Conservation (phyloP, 805 yeast species). For the Lachancea thermotolerans region DNA sequence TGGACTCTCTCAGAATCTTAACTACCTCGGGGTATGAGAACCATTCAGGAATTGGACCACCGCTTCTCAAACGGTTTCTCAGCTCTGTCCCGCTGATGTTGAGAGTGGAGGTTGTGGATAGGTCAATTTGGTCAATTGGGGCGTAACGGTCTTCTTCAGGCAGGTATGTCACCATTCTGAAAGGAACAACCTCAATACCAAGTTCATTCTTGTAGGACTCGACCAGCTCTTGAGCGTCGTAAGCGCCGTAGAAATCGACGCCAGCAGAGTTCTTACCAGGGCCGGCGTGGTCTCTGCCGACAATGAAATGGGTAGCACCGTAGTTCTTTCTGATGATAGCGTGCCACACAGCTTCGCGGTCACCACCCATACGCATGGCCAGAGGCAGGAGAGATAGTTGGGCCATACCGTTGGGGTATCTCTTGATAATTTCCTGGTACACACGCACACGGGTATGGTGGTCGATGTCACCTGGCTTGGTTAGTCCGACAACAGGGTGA, state of each 20-base stretch:
- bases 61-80: constrained; percentile 78
- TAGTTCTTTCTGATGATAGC: constrained; percentile 93
- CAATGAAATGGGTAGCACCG: constrained; percentile 95
- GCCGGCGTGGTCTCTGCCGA: constrained; percentile 98
- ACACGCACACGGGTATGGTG: constrained; percentile 97
- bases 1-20: constrained; percentile 78
- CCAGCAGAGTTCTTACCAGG: constrained; percentile 88
- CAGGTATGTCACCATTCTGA: constrained; percentile 92
- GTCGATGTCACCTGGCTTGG: constrained; percentile 97
- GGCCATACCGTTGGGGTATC: constrained; percentile 93
- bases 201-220: constrained; percentile 69
- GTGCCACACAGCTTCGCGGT: constrained; percentile 97
- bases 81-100: constrained; percentile 94
- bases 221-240: constrained; percentile 90
- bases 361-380: constrained; percentile 99
- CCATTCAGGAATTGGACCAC: constrained; percentile 91
- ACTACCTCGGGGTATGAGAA: constrained; percentile 97
- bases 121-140: constrained; percentile 85
- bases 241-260: constrained; percentile 92
- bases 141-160: constrained; percentile 95
- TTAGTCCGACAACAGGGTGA: constrained; percentile 95
- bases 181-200: constrained; percentile 87
- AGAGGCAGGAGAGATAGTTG: constrained; percentile 79
- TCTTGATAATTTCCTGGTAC: constrained; percentile 83
- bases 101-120: constrained; percentile 65